Base-by-base conservation (phyloP, 1,284 basidiomycete genomes). In the Cystobasidiaceae sp. region DNA sequence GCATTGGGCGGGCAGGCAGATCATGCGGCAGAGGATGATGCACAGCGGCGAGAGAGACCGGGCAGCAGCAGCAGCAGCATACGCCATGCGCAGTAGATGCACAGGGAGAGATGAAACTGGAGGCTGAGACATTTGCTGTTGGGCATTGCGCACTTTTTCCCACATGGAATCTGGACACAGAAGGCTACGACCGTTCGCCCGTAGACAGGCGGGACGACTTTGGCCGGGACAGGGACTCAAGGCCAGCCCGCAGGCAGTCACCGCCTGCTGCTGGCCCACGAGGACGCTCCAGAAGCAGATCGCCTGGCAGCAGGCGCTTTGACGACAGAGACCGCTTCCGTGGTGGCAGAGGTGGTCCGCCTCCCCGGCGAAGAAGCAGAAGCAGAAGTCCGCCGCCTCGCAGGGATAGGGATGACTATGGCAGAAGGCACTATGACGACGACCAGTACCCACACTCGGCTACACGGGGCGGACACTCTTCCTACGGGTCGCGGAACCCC, bases 181-280 rank as follows among this genome's bases (percentile, higher is more conserved):
- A 56, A n/a, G 52, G 52, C 23, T 64, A 64, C 30, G 61, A 64
- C 52, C 52, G 58, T 15, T 61, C 58, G 9, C 58, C 58, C 25
- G 58, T 61, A 50, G 58, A 61, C 33, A 45, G 58, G n/a, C 13
- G 58, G 27, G 58, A 61, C 58, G 58, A 61, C 58, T 61, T n/a
- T n/a, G n/a, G n/a, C n/a, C n/a, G n/a, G n/a, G n/a, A n/a, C n/a
- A n/a, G n/a, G n/a, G n/a, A n/a, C n/a, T n/a, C n/a, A n/a, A n/a
- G n/a, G n/a, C n/a, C n/a, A n/a, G n/a, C n/a, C n/a, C n/a, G n/a
- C n/a, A n/a, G n/a, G n/a, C n/a, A n/a, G n/a, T n/a, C n/a, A n/a
- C n/a, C n/a, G n/a, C n/a, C n/a, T 25, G 9, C 48, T 51, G 55
- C 54, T 13, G 56, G 34, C 13, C 27, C 17, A 27, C 28, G 62